Evolutionary conservation across 345 rosid species (phyloP).

Genomic region (Gossypium stocksii): DNA sequence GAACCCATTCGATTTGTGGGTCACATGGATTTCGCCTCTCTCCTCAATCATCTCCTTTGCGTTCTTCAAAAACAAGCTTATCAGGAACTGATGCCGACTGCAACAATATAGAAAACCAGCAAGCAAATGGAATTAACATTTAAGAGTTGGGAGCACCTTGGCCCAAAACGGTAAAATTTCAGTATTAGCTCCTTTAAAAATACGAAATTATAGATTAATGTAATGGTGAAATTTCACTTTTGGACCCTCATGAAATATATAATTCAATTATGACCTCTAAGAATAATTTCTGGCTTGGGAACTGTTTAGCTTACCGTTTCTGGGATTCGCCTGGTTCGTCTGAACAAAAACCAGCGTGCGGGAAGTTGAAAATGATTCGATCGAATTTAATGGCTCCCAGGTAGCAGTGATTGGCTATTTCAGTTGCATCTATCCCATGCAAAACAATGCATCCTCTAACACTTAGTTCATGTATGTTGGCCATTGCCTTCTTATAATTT

Average conservation of each 20-base stretch:
- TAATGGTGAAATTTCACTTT: no score
- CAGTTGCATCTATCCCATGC: conserved; percentile 25
- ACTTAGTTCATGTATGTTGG: conserved; percentile 34
- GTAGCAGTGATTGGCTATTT: background rate
- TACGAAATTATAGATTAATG: no score
- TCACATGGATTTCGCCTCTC: conserved; percentile 48
- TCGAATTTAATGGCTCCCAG: conserved; percentile 16
- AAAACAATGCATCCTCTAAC: conserved; percentile 26
- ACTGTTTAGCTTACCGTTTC: background rate
- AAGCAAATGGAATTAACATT: no score
- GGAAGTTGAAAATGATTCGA: conserved; percentile 38
- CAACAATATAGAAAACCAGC: background rate
- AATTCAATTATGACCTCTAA: no score
- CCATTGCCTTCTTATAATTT: conserved; percentile 40
- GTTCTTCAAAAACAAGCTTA: conserved; percentile 32
- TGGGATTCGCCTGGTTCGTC: conserved; percentile 10
- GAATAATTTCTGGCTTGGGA: no score
- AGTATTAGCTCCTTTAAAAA: no score
- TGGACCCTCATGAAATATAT: no score
- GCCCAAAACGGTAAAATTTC: no score
- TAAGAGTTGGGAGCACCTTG: no score
- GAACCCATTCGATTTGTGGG: conserved; percentile 48
- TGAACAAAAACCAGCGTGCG: conserved; percentile 33
- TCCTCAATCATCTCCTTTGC: conserved; percentile 34
- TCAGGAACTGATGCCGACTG: conserved; percentile 14